phyloP scores from a whole-genome alignment of 345 rosid genomes.

The Corchorus capsularis region DNA sequence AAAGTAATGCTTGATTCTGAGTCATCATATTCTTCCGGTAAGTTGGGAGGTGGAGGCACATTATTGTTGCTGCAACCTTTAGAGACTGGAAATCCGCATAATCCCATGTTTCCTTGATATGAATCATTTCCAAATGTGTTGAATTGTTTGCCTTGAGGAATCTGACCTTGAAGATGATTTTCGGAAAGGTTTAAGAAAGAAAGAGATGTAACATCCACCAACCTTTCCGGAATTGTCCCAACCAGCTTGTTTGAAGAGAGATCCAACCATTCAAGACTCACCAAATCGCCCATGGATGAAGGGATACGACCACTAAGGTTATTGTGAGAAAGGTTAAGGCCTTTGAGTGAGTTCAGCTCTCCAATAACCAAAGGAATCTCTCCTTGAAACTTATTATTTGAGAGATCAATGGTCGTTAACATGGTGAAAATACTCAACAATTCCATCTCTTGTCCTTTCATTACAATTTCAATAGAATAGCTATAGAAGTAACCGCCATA shows the following conservation, averaged over 20 bases:
- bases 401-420: conserved; percentile 26
- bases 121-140: conserved; percentile 13
- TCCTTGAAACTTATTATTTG: conserved; percentile 30
- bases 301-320: conserved; percentile 13
- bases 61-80: background rate
- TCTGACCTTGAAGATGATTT: conserved; percentile 14
- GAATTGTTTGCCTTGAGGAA: conserved; percentile 28
- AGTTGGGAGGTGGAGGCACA: background rate
- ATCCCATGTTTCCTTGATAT: conserved; percentile 17
- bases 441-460: conserved; percentile 19
- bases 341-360: conserved; percentile 20
- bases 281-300: conserved; percentile 15
- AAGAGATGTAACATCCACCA: conserved; percentile 6
- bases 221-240: conserved; percentile 24
- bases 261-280: conserved; percentile 24
- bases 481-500: background rate
- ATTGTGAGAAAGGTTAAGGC: conserved; percentile 33
- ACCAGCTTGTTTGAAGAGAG: conserved; percentile 25
- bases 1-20: background rate
- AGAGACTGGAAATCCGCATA: conserved; percentile 25
- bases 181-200: conserved; percentile 15
- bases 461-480: background rate
- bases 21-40: background rate
- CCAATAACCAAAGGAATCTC: conserved; percentile 25
- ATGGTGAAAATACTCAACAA: background rate